Percentiles rank a stretch among this genome's conserved stretches.
Conservation (phyloP, 1,284 basidiomycete species). For the Microbotryomycetes sp. region DNA sequence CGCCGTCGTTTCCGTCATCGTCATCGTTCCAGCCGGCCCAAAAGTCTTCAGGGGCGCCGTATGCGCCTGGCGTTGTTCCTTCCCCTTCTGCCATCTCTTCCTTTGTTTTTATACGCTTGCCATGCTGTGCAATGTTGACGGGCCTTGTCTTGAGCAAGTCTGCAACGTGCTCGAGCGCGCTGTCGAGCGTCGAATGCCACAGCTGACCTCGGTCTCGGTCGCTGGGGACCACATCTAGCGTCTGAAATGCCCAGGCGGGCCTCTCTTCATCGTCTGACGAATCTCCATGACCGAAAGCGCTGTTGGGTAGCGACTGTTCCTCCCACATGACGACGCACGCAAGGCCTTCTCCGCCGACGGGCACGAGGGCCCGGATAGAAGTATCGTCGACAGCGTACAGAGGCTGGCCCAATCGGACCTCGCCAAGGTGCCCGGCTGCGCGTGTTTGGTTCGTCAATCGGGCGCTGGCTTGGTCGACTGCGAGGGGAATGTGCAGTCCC, state of each 20-base stretch:
- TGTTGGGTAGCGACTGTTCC: not conserved
- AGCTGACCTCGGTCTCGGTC: not conserved
- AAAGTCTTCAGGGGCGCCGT: constrained; percentile 18
- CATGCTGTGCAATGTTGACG: not conserved
- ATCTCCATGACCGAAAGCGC: not conserved
- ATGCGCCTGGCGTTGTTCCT: constrained; percentile 19
- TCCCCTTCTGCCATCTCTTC: constrained; percentile 15
- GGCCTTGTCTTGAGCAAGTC: not conserved
- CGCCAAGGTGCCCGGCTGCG: too few relatives aligned
- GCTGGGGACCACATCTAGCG: not conserved
- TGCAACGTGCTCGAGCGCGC: not conserved
- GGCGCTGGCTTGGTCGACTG: not conserved
- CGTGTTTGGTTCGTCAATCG: too few relatives aligned
- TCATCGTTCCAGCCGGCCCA: constrained; percentile 23
- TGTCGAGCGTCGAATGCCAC: not conserved
- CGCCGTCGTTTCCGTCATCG: not conserved
- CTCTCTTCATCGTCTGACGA: not conserved
- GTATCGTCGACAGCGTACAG: not conserved
- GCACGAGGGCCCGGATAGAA: not conserved
- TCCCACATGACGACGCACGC: constrained; percentile 2
- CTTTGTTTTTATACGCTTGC: not conserved
- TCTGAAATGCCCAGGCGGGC: not conserved
- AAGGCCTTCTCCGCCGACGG: not conserved
- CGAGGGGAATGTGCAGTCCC: not conserved
- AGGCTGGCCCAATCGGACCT: not conserved